phyloP scores from a whole-genome alignment of 306 rosid species.

The Lagenaria siceraria region DNA sequence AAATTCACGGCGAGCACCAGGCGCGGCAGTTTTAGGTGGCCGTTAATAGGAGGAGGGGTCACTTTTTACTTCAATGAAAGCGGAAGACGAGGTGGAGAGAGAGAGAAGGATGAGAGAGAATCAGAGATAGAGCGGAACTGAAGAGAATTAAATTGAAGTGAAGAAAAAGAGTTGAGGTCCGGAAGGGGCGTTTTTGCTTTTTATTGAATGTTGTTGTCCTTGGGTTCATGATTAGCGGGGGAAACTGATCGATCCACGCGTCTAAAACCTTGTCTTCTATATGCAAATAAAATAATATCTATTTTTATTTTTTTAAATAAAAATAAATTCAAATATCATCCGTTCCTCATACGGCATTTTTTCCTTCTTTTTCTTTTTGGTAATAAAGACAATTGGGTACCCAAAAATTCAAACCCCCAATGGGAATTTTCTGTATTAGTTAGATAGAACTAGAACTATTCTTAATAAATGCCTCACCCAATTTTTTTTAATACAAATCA shows the following conservation, averaged over 20 bases:
- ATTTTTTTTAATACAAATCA: neutral
- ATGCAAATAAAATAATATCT: neutral
- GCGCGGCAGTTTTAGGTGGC: neutral
- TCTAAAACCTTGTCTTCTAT: conserved; percentile 1
- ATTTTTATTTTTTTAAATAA: neutral
- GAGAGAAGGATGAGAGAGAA: neutral
- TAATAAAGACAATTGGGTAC: neutral
- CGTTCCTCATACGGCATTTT: neutral
- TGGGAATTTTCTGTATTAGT: neutral
- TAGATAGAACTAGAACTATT: neutral
- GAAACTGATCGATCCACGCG: conserved; percentile 3
- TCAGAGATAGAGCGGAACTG: conserved; percentile 16
- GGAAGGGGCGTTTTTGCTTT: neutral
- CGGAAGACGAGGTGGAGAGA: neutral
- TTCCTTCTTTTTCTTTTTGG: neutral
- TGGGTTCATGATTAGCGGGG: conserved; percentile 5
- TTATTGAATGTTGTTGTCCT: conserved; percentile 4
- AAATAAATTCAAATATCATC: neutral
- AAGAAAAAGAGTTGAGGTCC: conserved; percentile 20
- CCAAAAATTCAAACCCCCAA: neutral
- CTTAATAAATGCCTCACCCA: neutral
- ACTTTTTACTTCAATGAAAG: neutral
- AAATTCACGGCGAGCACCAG: neutral
- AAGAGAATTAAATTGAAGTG: conserved; percentile 17
- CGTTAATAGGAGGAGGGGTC: conserved; percentile 1